Conservation (phyloP, 2,329 filamentous ascomycete genomes). For the Alternaria rosae region DNA sequence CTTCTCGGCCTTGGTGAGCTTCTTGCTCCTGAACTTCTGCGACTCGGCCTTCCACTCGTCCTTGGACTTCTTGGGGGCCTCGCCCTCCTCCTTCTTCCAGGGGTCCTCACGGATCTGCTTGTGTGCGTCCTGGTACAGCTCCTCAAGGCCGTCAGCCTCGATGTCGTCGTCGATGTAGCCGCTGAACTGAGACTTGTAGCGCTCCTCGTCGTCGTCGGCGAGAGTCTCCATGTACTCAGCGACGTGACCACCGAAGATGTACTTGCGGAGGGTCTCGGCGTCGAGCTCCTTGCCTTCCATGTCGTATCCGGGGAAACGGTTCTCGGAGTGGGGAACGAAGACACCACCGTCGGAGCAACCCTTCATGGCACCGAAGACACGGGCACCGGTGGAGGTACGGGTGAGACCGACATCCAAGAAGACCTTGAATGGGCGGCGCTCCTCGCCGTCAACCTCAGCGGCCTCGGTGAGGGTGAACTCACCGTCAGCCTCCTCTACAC, state of each 20-base stretch:
- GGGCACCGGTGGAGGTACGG: slow-evolving; percentile 97
- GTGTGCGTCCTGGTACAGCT: slow-evolving; percentile 94
- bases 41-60: slow-evolving; percentile 96
- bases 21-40: slow-evolving; percentile 81
- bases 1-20: slow-evolving; percentile 86
- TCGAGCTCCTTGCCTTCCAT: slow-evolving; percentile 98
- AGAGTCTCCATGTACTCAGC: slow-evolving; percentile 99
- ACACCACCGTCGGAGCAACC: slow-evolving; percentile 98
- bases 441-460: slow-evolving; percentile 86
- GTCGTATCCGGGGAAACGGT: slow-evolving; percentile 99
- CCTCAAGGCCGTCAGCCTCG: slow-evolving; percentile 96
- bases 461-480: slow-evolving; percentile 97
- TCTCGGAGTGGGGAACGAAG: slow-evolving; percentile 97
- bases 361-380: slow-evolving; percentile 99
- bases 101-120: slow-evolving; percentile 96
- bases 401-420: slow-evolving; percentile 97
- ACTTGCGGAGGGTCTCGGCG: slow-evolving; percentile 94
- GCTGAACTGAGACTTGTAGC: slow-evolving; percentile 97
- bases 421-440: slow-evolving; percentile 97
- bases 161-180: slow-evolving; percentile 97
- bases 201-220: slow-evolving; percentile 99
- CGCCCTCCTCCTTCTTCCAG: slow-evolving; percentile 85
- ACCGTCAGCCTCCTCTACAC: slow-evolving; percentile 96
- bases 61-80: slow-evolving; percentile 91
- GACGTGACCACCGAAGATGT: slow-evolving; percentile 98